These are phyloP conservation scores for Monosporascus sp. DNA, from an alignment of 2,329 filamentous ascomycete genomes.

Conservation along the genomic window DNA sequence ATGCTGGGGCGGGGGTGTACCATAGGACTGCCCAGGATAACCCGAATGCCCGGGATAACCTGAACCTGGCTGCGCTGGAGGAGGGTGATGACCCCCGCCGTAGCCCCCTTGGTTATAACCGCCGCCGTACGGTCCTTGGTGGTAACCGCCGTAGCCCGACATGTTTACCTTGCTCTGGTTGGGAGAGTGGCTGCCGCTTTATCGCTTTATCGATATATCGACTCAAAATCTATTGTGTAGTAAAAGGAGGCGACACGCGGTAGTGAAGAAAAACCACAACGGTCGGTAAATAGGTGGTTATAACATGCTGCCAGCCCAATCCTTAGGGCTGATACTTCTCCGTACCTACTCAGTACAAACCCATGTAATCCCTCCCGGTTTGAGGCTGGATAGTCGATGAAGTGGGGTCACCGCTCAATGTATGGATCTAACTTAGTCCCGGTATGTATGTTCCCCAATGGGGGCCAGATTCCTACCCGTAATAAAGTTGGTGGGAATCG, in stretches of 20 bases:
- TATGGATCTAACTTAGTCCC: too few relatives aligned
- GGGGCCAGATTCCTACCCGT: too few relatives aligned
- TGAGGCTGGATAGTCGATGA: too few relatives aligned
- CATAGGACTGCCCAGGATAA: constrained; percentile 1
- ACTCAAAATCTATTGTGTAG: background rate
- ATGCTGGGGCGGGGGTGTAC: constrained; percentile 23
- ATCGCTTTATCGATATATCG: background rate
- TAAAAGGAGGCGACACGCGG: background rate
- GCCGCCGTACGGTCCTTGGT: constrained; percentile 25
- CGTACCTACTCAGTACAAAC: too few relatives aligned
- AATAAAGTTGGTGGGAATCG: too few relatives aligned
- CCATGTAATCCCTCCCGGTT: too few relatives aligned
- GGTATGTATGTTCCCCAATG: too few relatives aligned
- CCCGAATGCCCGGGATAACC: background rate
- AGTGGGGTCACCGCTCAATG: too few relatives aligned
- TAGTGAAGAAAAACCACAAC: too few relatives aligned
- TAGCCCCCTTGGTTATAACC: constrained; percentile 24
- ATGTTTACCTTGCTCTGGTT: constrained; percentile 10
- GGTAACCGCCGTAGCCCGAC: constrained; percentile 33
- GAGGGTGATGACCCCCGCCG: constrained; percentile 9
- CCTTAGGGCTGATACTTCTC: too few relatives aligned
- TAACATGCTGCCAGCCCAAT: too few relatives aligned
- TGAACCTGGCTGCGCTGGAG: background rate
- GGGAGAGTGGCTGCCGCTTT: background rate
- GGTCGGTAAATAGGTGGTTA: too few relatives aligned